Evolutionary conservation across 2,329 filamentous ascomycete species (phyloP).

Genomic region (Madurella mycetomatis): DNA sequence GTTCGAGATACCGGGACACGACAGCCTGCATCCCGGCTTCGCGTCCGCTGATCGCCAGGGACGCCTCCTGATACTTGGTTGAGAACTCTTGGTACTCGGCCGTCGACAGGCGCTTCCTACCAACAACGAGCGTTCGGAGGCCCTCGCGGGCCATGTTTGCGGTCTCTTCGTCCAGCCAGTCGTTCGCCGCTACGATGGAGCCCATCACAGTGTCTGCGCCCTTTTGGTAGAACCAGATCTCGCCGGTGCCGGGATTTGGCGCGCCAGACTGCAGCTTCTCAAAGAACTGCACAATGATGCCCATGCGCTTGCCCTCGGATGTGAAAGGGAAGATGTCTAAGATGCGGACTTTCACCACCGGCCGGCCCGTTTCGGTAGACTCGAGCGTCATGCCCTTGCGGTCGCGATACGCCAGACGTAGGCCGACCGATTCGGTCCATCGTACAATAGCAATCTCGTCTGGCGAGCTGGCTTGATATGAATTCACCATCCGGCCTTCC

Average conservation of each 20-base stretch:
- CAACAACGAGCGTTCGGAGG: constrained; percentile 86
- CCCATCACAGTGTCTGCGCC: constrained; percentile 98
- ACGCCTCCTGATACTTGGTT: constrained; percentile 69
- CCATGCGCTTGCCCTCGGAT: constrained; percentile 97
- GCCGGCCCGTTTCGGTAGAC: constrained; percentile 66
- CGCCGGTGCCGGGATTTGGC: constrained; percentile 54
- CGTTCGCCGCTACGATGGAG: constrained; percentile 89
- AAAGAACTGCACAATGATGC: constrained; percentile 86
- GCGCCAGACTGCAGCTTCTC: constrained; percentile 49
- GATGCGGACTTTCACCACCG: constrained; percentile 80
- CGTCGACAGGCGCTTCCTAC: constrained; percentile 76
- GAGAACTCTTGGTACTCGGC: constrained; percentile 81
- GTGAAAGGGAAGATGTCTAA: constrained; percentile 97
- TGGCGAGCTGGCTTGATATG: constrained; percentile 93
- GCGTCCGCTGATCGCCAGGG: constrained; percentile 71
- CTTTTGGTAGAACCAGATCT: constrained; percentile 99
- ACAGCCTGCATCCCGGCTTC: constrained; percentile 78
- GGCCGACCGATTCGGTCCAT: constrained; percentile 89
- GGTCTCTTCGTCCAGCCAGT: constrained; percentile 98
- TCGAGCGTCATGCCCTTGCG: constrained; percentile 80
- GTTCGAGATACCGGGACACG: constrained; percentile 76
- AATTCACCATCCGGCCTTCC: constrained; percentile 69
- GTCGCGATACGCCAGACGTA: constrained; percentile 80
- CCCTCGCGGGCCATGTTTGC: constrained; percentile 99
- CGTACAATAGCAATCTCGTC: constrained; percentile 97